Evolutionary conservation across 2,329 filamentous ascomycete genomes (phyloP), one percentile per base, ranked within the genome.

Genomic region (Ascochyta rabiei): DNA sequence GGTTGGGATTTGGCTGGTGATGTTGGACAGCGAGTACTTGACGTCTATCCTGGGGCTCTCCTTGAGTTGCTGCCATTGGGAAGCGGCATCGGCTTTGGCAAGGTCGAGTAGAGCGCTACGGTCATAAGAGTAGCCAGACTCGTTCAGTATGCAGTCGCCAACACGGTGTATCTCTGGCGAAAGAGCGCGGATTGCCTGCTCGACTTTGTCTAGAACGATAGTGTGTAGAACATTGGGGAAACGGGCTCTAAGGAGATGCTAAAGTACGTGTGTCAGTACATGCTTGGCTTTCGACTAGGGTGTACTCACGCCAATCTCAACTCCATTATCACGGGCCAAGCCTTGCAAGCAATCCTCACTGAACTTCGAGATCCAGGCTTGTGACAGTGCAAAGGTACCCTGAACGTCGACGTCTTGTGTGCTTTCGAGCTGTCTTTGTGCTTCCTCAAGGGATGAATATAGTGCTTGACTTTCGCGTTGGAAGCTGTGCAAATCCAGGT

Each of bases 1-100:
- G 9, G 41, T 35, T 0, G 58, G 48, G 9, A 67, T 44, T 3
- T 50, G 28, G 15, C 26, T 42, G 16, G 60, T 33, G 12, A 71
- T 53, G 15, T 59, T 63, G 16, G 62, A 44, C 2, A 67, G 47
- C 8, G 56, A 64, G 45, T 68, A 72, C 40, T 67, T 68, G 3
- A 64, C 30, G 4, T 73, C 67, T 26, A 58, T 60, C 4, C 53
- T 61, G 10, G 59, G 48, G 9, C 51, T 44, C n/a, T 63, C 59
- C 39, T 62, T 62, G 7, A 68, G 46, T 13, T 44, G 41, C n/a
- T 65, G 43, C 68, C 67, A 74, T 39, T 72, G 64, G 2, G 46
- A 39, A 15, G 34, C 30, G 9, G 71, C 71, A 28, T 68, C 60
- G 13, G 48, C 24, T 19, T 61, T 61, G 10, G 67, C 62, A 13